A percentile compares a stretch with the other conserved stretches of the same genome.
Evolutionary conservation across 306 rosid species (phyloP).

Genomic region (Castanea crenata): DNA sequence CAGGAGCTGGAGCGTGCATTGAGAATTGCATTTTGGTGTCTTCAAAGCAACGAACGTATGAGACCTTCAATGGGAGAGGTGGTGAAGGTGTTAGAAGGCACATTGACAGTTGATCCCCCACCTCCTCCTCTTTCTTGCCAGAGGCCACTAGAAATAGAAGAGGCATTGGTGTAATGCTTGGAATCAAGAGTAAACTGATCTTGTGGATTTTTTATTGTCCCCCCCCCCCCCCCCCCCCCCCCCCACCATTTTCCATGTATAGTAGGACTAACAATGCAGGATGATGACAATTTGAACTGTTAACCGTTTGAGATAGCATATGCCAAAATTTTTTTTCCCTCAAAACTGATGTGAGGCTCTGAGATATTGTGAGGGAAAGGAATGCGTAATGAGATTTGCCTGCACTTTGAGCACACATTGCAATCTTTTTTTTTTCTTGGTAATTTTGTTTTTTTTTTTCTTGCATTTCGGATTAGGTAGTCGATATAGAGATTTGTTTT

Average conservation of each 20-base stretch:
- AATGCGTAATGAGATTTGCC: constrained; percentile 8
- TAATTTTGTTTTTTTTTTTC: no score
- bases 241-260: constrained; percentile 31
- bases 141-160: constrained; percentile 15
- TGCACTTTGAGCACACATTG: no score
- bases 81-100: constrained; percentile 74
- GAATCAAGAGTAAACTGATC: constrained; percentile 27
- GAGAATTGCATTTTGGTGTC: constrained; percentile 81
- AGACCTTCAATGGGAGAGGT: constrained; percentile 80
- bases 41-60: constrained; percentile 53
- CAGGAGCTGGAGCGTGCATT: constrained; percentile 60
- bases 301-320: constrained; percentile 2
- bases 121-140: constrained; percentile 55
- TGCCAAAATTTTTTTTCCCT: not conserved
- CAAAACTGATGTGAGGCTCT: constrained; percentile 17
- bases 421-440: no score
- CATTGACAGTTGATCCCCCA: constrained; percentile 63
- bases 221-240: no score
- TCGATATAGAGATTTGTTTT: no score
- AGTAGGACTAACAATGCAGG: constrained; percentile 51
- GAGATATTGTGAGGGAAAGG: not conserved
- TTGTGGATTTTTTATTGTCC: not conserved
- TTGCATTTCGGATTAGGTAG: no score
- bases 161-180: constrained; percentile 31
- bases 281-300: constrained; percentile 22